phyloP scores from a whole-genome alignment of 2,329 filamentous ascomycete species.

The Helotiales sp. region DNA sequence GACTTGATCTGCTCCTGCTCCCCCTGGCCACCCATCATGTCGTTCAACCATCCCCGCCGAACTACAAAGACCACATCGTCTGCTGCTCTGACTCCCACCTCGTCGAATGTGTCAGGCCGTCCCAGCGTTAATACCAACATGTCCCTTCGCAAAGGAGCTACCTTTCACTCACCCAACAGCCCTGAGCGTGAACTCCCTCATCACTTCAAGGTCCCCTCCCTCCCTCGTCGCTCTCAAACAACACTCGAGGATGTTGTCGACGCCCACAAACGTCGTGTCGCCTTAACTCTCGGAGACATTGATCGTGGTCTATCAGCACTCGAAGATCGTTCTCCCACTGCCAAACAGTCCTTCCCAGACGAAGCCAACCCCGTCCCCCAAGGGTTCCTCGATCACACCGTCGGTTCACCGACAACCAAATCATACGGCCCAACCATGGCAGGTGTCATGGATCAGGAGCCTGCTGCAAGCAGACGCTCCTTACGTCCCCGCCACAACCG shows the following conservation, averaged over 20 bases:
- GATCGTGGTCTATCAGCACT: slow-evolving; percentile 63
- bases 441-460: slow-evolving; percentile 50
- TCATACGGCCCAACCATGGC: slow-evolving; percentile 42
- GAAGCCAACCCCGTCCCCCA: slow-evolving; percentile 64
- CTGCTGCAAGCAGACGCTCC: slow-evolving; percentile 52
- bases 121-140: slow-evolving; percentile 59
- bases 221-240: slow-evolving; percentile 70
- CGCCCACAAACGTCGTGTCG: slow-evolving; percentile 71
- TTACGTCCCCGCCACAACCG: slow-evolving; percentile 58
- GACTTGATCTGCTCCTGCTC: slow-evolving; percentile 22
- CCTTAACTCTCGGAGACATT: slow-evolving; percentile 67
- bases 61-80: slow-evolving; percentile 45
- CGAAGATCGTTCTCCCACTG: slow-evolving; percentile 45
- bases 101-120: slow-evolving; percentile 48
- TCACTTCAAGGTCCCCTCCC: slow-evolving; percentile 47
- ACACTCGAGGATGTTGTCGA: slow-evolving; percentile 74
- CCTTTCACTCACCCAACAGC: slow-evolving; percentile 56
- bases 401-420: slow-evolving; percentile 51
- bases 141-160: slow-evolving; percentile 72
- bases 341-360: slow-evolving; percentile 54
- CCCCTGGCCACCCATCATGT: slow-evolving; percentile 42
- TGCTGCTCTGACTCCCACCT: slow-evolving; percentile 52
- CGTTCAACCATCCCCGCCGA: slow-evolving; percentile 43
- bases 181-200: slow-evolving; percentile 46
- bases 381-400: slow-evolving; percentile 61